phyloP scores from a whole-genome alignment of 305 asterid genomes.

The Andrographis paniculata region DNA sequence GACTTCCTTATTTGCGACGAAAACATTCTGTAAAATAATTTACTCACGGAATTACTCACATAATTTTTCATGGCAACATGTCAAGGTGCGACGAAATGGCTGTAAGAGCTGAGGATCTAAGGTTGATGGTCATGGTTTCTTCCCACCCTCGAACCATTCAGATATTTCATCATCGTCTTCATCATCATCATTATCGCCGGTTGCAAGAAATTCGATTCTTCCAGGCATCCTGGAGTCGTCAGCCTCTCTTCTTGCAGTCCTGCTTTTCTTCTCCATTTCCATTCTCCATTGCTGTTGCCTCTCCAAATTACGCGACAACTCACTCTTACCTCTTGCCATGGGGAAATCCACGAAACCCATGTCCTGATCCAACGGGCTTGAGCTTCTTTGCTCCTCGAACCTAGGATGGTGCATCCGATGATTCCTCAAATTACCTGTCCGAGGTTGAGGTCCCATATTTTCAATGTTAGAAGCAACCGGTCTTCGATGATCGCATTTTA shows the following conservation, averaged over 20 bases:
- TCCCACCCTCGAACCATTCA: constrained; percentile 56
- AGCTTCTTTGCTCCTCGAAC: constrained; percentile 25
- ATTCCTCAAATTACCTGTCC: constrained; percentile 15
- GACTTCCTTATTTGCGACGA: too few species aligned
- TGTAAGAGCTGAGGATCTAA: too few species aligned
- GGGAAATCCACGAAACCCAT: constrained; percentile 51
- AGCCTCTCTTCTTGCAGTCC: constrained; percentile 22
- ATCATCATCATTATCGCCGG: constrained; percentile 27
- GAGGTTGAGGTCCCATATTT: constrained; percentile 20
- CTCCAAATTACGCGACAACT: constrained; percentile 35
- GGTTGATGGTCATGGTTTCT: constrained; percentile 8
- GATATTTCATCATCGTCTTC: constrained; percentile 64
- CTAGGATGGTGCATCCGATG: constrained; percentile 27
- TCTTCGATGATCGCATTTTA: constrained; percentile 81
- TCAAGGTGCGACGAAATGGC: too few species aligned
- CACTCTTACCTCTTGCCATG: constrained; percentile 61
- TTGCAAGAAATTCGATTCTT: constrained; percentile 15
- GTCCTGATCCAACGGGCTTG: constrained; percentile 20
- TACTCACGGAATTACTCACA: too few species aligned
- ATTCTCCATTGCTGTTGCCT: constrained; percentile 50
- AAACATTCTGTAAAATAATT: too few species aligned
- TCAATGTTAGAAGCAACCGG: constrained; percentile 37
- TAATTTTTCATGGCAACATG: too few species aligned
- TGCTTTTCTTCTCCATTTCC: constrained; percentile 34
- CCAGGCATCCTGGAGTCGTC: constrained; percentile 20